These are phyloP conservation scores for Fonsecaea erecta DNA, from an alignment of 2,329 filamentous ascomycete genomes.

Conservation along the genomic window DNA sequence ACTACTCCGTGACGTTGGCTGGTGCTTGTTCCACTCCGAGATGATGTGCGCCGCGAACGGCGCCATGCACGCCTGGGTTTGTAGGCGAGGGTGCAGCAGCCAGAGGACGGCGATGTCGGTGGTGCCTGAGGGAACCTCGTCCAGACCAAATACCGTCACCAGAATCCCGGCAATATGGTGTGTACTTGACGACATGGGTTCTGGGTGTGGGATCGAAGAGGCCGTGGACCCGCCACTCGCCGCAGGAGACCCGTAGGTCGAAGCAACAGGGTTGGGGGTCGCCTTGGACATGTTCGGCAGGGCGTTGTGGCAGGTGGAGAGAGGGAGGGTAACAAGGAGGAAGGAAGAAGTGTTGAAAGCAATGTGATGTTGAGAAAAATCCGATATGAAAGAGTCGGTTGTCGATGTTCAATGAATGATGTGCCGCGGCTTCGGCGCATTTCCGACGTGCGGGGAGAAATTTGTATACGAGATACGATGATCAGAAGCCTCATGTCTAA, in stretches of 20 bases:
- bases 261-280: conserved; percentile 34
- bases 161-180: conserved; percentile 78
- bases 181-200: conserved; percentile 45
- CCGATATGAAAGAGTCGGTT: no score
- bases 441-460: background rate
- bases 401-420: no score
- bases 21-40: conserved; percentile 64
- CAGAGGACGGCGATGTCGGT: conserved; percentile 76
- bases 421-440: conserved; percentile 2
- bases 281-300: conserved; percentile 6
- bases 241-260: conserved; percentile 32
- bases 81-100: conserved; percentile 81
- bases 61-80: conserved; percentile 73
- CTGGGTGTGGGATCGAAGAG: conserved; percentile 35
- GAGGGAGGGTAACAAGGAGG: background rate
- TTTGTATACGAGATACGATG: no score
- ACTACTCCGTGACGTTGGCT: conserved; percentile 38
- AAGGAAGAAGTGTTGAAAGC: background rate
- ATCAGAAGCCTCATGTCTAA: background rate
- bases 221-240: conserved; percentile 32
- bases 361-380: no score
- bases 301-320: background rate
- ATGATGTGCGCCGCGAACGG: conserved; percentile 72
- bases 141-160: conserved; percentile 78
- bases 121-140: conserved; percentile 67